Evolutionary conservation across 148 eudicot species (phyloP), one percentile per base, ranked within the genome.

Genomic region (Oxyria digyna): DNA sequence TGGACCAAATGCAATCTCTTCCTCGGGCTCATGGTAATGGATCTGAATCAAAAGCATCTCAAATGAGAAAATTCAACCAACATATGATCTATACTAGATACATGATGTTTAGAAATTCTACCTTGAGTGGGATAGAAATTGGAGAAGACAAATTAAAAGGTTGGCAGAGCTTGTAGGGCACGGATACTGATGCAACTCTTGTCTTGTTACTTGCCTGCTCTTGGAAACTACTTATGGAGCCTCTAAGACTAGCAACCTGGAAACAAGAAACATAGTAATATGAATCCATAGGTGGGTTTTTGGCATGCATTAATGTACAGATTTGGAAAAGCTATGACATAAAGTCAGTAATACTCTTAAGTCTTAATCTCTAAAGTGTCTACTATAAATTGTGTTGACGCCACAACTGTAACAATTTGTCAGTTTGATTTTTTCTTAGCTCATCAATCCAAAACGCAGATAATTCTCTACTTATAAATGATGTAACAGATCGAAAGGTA

Each of bases 1-100:
- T 80, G 98, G 98, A 69, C 98, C 98, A 76, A 79, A 88, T 62
- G 98, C 96, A 75, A 94, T 90, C 82, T 94, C 97, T 78, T 94
- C 97, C 83, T 86, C 98, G 13, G 98, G 92, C 74, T 76, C 82
- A 79, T 88, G 98, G 79, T 94, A 94, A 45, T 75, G 81, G 73
- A 90, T 84, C 98, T 94, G 74, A 69, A 76, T 76, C 75, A 57
- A 70, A 82, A 10, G 54, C 37, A 59, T 27, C 65, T 59, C 18
- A 12, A 59, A 9, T 29, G 38, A n/a, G 65, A 18, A 27, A n/a
- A 59, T 31, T 57, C 12, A 59, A 59, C 7, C 65, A 59, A 29
- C 8, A 46, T n/a, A 46, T n/a, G 23, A n/a, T 29, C 9, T 2
- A 59, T 59, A 24, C 24, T n/a, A 66, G 9, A 66, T 10, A 33